Evolutionary conservation across 2,329 filamentous ascomycete species (phyloP).

Genomic region (Septoria linicola): DNA sequence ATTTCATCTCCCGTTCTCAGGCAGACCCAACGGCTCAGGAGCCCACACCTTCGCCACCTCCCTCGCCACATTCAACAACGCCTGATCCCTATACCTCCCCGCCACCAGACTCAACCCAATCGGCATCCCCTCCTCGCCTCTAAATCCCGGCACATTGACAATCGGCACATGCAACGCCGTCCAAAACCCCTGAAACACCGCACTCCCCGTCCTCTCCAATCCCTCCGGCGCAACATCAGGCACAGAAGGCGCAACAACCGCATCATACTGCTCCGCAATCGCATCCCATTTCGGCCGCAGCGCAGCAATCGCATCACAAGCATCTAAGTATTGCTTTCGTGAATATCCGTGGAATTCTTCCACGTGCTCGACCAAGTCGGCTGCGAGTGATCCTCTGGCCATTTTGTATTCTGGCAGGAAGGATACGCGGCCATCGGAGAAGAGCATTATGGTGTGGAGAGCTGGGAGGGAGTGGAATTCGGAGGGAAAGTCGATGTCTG

Average conservation of each 20-base stretch:
- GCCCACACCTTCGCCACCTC: slow-evolving; percentile 42
- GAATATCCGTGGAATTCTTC: slow-evolving; percentile 49
- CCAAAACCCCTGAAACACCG: slow-evolving; percentile 41
- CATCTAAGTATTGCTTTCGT: slow-evolving; percentile 51
- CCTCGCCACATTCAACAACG: slow-evolving; percentile 45
- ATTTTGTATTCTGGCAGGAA: slow-evolving; percentile 57
- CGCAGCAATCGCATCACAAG: slow-evolving; percentile 56
- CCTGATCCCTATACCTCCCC: slow-evolving; percentile 47
- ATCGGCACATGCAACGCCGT: slow-evolving; percentile 58
- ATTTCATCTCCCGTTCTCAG: slow-evolving; percentile 1
- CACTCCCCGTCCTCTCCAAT: slow-evolving; percentile 54
- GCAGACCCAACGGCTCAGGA: neutral
- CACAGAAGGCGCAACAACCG: slow-evolving; percentile 59
- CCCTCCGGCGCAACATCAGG: slow-evolving; percentile 61
- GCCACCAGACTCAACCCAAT: slow-evolving; percentile 58
- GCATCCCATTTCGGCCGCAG: slow-evolving; percentile 57
- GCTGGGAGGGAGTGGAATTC: slow-evolving; percentile 51
- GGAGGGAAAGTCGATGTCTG: slow-evolving; percentile 55
- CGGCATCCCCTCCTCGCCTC: slow-evolving; percentile 57
- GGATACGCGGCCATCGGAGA: slow-evolving; percentile 53
- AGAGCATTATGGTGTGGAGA: slow-evolving; percentile 55
- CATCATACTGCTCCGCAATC: slow-evolving; percentile 53
- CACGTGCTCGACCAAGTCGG: slow-evolving; percentile 51
- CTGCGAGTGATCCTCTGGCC: slow-evolving; percentile 50
- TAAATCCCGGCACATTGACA: slow-evolving; percentile 64